Percentiles rank a stretch among this genome's conserved stretches.
Evolutionary conservation across 108 stramenopile genomes (phyloP).

Genomic region (Thalassiosira profunda): DNA sequence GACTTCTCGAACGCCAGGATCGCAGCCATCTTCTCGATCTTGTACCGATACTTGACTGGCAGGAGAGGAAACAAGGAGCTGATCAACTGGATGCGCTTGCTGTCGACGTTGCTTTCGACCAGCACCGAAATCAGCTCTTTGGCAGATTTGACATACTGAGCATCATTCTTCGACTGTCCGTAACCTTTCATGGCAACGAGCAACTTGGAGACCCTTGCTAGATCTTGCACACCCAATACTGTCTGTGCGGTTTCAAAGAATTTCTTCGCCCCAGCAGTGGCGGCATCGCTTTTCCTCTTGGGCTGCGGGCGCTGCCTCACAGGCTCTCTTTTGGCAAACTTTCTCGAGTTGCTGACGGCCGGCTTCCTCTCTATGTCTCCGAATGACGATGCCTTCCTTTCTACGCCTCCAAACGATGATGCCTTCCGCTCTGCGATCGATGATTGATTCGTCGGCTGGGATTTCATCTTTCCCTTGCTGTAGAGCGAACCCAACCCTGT

Average conservation of each 20-base stretch:
- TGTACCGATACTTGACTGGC: slow-evolving; percentile 50
- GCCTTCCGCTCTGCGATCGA: not conserved
- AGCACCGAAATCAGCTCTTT: slow-evolving; percentile 35
- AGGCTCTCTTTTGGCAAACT: slow-evolving; percentile 1
- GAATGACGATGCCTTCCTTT: slow-evolving; percentile 5
- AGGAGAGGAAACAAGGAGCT: slow-evolving; percentile 62
- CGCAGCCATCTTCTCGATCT: slow-evolving; percentile 52
- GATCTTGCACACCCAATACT: slow-evolving; percentile 45
- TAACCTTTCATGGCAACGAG: slow-evolving; percentile 72
- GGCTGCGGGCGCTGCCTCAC: slow-evolving; percentile 7
- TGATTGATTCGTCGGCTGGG: not conserved
- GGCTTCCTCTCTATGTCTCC: slow-evolving; percentile 9
- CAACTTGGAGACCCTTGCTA: slow-evolving; percentile 55
- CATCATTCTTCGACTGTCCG: slow-evolving; percentile 34
- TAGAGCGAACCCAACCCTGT: slow-evolving; percentile 11
- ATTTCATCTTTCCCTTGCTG: not conserved
- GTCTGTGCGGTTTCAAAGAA: slow-evolving; percentile 52
- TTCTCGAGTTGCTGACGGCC: not conserved
- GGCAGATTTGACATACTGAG: slow-evolving; percentile 30
- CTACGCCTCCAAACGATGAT: slow-evolving; percentile 4
- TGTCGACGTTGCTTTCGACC: slow-evolving; percentile 10
- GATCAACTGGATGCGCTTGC: slow-evolving; percentile 50
- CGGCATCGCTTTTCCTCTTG: slow-evolving; percentile 18
- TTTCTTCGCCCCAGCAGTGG: slow-evolving; percentile 34
- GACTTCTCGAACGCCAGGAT: slow-evolving; percentile 49